Conservation (phyloP, 2,329 filamentous ascomycete genomes). For the Fusarium brevicatenulatum region DNA sequence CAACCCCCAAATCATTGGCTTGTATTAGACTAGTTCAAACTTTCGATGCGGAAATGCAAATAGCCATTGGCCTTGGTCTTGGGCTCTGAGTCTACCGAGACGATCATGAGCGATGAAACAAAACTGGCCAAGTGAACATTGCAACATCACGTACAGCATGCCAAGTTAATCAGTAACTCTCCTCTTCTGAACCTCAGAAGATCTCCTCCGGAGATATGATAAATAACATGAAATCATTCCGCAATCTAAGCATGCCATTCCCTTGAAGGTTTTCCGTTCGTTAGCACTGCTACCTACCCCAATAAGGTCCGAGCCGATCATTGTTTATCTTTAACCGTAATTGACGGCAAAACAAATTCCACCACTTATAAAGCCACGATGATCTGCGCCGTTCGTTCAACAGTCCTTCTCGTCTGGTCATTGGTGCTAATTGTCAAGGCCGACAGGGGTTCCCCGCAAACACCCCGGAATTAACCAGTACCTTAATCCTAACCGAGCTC, state of each 20-base stretch:
- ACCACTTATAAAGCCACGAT: background rate
- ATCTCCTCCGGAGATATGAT: background rate
- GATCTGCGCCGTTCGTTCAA: background rate
- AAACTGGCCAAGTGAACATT: too few relatives aligned
- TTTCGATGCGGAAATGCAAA: background rate
- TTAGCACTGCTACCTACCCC: background rate
- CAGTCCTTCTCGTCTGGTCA: background rate
- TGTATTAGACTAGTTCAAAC: background rate
- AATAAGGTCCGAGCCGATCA: slow-evolving; percentile 2
- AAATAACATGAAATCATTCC: background rate
- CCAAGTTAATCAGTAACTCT: rapidly evolving
- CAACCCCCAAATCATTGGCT: background rate
- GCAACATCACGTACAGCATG: rapidly evolving
- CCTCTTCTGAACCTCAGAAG: rapidly evolving
- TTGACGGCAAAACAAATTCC: background rate
- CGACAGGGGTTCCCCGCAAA: slow-evolving; percentile 34
- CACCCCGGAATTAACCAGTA: background rate
- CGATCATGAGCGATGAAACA: rapidly evolving
- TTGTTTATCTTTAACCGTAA: slow-evolving; percentile 22
- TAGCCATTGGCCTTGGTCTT: rapidly evolving
- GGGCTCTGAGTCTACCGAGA: rapidly evolving
- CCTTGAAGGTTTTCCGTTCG: background rate
- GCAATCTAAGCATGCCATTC: background rate
- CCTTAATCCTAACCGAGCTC: slow-evolving; percentile 4
- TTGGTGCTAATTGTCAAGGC: slow-evolving; percentile 37